Evolutionary conservation across 108 stramenopile genomes (phyloP), one percentile per base, ranked within the genome.

Genomic region (Mediolabrus comicus): DNA sequence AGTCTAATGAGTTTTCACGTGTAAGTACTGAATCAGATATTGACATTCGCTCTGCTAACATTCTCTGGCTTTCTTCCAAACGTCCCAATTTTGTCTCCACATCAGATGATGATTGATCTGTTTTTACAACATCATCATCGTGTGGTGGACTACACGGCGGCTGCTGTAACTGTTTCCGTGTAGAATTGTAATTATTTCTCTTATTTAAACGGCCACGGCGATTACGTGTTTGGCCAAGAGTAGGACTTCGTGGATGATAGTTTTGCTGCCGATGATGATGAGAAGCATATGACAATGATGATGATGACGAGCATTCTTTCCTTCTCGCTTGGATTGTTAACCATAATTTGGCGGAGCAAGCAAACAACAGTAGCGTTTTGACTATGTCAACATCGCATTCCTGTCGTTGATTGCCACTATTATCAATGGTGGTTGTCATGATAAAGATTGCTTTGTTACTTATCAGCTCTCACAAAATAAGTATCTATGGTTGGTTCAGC

Each of bases 1-100:
- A 87, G 66, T 87, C 87, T 30, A 63, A 39, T 4, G 67, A 56
- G 7, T 62, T 62, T 17, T 75, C 65, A 16, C 73, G 43, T 14
- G 65, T 65, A 38, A 74, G 53, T 9, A 74, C 65, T 12, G 65
- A 53, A 61, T 74, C 73, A 22, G 73, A 53, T 31, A 74, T 65
- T 11, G 73, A 74, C 28, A 74, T 65, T 6, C 41, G 27, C 53
- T 74, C 65, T 52, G 66, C 46, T 0, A 49, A 22, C 22, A 24
- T 9, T 24, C 46, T 49, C 46, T 49, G 46, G 9, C 46, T 49
- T 8, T 49, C 46, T 49, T 49, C 46, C 46, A 49, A 22, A 49
- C 22, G 1, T 49, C 22, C 22, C 17, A 49, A 0, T 22, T 24
- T 17, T n/a, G 8, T 24, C 1, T 6, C 22, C 22, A 3, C 46